phyloP scores from a whole-genome alignment of 169 alveolate genomes.

The Babesia gibsoni region DNA sequence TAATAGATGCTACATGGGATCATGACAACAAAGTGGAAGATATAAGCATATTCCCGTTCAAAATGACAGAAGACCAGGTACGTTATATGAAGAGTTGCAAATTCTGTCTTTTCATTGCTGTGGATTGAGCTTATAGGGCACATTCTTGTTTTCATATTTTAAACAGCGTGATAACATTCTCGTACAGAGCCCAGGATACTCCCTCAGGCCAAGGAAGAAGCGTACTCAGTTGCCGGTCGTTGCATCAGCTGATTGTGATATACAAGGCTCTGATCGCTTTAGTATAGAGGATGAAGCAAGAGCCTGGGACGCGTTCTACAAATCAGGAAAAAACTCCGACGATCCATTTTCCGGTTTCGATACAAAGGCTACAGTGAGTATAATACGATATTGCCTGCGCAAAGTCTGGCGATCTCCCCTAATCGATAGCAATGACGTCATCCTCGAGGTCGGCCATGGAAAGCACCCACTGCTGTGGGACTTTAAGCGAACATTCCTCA shows the following conservation, averaged over 20 bases:
- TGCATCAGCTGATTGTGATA: background rate
- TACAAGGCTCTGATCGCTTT: background rate
- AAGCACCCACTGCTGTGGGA: conserved; percentile 74
- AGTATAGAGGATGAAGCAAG: conserved; percentile 43
- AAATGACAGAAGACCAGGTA: too few relatives aligned
- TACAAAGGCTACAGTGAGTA: conserved; percentile 50
- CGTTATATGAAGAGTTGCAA: too few relatives aligned
- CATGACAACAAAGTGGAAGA: too few relatives aligned
- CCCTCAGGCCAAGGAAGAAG: conserved; percentile 1
- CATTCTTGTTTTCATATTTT: too few relatives aligned
- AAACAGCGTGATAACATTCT: too few relatives aligned
- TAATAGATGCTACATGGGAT: too few relatives aligned
- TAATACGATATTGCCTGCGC: conserved; percentile 13
- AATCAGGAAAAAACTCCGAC: conserved; percentile 21
- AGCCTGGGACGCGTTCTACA: conserved; percentile 60
- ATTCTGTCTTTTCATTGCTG: too few relatives aligned
- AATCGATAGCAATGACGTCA: conserved; percentile 39
- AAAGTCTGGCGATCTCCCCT: background rate
- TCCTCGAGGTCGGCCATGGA: conserved; percentile 77
- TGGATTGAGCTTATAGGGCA: too few relatives aligned
- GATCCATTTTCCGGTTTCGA: conserved; percentile 59
- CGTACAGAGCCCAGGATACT: conserved; percentile 2
- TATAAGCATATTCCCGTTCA: too few relatives aligned
- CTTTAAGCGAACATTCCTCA: conserved; percentile 31
- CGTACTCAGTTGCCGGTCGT: background rate